Conservation (phyloP, 768 basidiomycete species). For the Rhodosporidiobolus sp. region DNA sequence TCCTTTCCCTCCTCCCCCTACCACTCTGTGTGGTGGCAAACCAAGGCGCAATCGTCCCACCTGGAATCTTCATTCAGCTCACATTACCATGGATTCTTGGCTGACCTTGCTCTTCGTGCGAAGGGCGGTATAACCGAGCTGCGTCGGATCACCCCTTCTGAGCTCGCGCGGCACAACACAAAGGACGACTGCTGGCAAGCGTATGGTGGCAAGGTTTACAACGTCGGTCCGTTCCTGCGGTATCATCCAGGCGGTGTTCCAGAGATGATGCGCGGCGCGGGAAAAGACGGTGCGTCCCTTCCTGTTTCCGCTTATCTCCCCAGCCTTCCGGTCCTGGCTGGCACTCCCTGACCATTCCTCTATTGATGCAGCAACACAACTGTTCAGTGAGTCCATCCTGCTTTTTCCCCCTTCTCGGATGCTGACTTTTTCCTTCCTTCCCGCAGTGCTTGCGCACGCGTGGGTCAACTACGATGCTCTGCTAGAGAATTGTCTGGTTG, state of each 20-base stretch:
- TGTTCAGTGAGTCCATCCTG: slow-evolving; percentile 68
- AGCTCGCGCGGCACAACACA: slow-evolving; percentile 75
- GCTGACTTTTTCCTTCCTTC: neutral
- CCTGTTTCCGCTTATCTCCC: neutral
- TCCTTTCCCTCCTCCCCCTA: neutral
- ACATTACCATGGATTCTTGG: too few species aligned
- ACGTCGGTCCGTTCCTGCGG: slow-evolving; percentile 83
- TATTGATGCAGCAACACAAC: slow-evolving; percentile 57
- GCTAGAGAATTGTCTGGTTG: slow-evolving; percentile 88
- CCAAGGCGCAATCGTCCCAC: too few species aligned
- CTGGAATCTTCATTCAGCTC: too few species aligned
- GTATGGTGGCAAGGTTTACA: slow-evolving; percentile 91
- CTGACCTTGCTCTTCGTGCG: slow-evolving; percentile 9
- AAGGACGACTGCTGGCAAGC: slow-evolving; percentile 88
- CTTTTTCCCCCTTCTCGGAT: neutral
- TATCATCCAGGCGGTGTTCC: slow-evolving; percentile 94
- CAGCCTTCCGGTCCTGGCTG: too few species aligned
- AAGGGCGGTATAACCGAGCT: slow-evolving; percentile 69
- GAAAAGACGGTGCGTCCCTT: slow-evolving; percentile 69
- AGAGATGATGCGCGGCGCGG: slow-evolving; percentile 91
- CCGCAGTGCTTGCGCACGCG: slow-evolving; percentile 77
- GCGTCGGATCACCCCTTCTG: slow-evolving; percentile 68
- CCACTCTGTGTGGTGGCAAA: neutral
- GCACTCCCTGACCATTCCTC: too few species aligned
- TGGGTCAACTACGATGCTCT: slow-evolving; percentile 98